These are phyloP conservation scores for Mallotus japonicus DNA, from an alignment of 441 rosid species.

Conservation along the genomic window DNA sequence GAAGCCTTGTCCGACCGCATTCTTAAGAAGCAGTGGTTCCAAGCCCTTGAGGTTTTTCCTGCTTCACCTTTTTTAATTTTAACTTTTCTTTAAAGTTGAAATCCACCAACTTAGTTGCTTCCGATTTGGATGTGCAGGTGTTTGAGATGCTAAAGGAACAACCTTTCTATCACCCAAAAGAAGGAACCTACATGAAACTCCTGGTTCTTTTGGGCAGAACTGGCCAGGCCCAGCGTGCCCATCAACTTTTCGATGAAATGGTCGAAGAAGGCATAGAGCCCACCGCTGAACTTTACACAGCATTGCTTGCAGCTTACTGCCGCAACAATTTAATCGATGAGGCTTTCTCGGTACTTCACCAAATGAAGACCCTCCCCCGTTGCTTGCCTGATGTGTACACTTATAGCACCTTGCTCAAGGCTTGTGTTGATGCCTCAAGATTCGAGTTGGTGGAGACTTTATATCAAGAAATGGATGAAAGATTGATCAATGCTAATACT, in stretches of 20 bases:
- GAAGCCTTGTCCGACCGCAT: slow-evolving; percentile 71
- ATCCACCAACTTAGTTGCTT: background rate
- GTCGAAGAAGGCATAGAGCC: slow-evolving; percentile 67
- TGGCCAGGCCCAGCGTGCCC: slow-evolving; percentile 62
- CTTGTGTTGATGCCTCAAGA: slow-evolving; percentile 58
- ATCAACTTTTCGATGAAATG: slow-evolving; percentile 74
- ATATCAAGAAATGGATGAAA: slow-evolving; percentile 69
- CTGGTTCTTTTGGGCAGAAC: slow-evolving; percentile 69
- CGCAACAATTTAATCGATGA: slow-evolving; percentile 59
- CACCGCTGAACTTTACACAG: slow-evolving; percentile 70
- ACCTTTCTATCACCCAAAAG: slow-evolving; percentile 76
- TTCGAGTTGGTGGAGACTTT: slow-evolving; percentile 65
- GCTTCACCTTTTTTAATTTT: background rate
- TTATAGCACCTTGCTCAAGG: slow-evolving; percentile 72
- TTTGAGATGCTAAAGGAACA: slow-evolving; percentile 74
- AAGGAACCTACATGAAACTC: slow-evolving; percentile 84
- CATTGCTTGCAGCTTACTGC: slow-evolving; percentile 73
- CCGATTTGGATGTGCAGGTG: slow-evolving; percentile 38
- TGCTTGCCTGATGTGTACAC: slow-evolving; percentile 85
- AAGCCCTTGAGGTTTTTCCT: slow-evolving; percentile 72
- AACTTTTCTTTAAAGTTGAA: background rate
- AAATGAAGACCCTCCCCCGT: slow-evolving; percentile 64
- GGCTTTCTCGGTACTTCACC: slow-evolving; percentile 58
- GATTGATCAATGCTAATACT: slow-evolving; percentile 66
- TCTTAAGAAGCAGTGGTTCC: slow-evolving; percentile 67